Base-by-base conservation (phyloP, 495 filamentous ascomycete genomes). In the Neurospora hispaniola region DNA sequence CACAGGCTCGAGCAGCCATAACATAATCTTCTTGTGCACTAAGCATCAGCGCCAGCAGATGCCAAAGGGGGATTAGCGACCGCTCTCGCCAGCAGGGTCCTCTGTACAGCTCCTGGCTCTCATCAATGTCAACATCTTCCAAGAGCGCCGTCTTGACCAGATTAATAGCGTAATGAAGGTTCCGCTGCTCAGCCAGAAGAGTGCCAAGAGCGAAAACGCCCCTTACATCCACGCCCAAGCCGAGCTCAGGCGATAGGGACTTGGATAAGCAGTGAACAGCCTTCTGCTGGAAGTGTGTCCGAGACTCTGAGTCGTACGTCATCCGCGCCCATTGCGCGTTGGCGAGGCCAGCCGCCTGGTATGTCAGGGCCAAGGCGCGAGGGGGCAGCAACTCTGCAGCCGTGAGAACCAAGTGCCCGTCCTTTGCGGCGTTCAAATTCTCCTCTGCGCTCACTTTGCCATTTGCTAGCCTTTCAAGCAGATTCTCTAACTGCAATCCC, bases 21-120 rank as follows among this genome's bases (percentile, higher is more conserved):
- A 89, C 84, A 78, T 93, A 98, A 43, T 97, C 93, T 54, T 96
- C 90, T 74, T 90, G 90, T 10, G 94, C 92, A 76, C 93, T 97
- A 10, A 98, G 85, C 40, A 98, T 83, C 43, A 98, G 83, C 3
- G 93, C 90, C 70, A 98, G 87, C 4, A 98, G 84, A 81, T 99
- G 96, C 92, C 96, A 96, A 18, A 93, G 71, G 5, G 90, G 88
- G 20, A 93, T 86, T 35, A 91, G 79, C 72, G 88, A 85, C 72
- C 89, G 80, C 81, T 91, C 85, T 23, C 80, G 79, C 80, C 80
- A 81, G 73, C 84, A 83, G 16, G 81, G 81, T 14, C 80, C 81
- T 10, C 81, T 82, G 40, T 79, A 79, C 18, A 81, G 69, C 46
- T 79, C 78, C 62, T 81, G 80, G 70, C 75, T 75, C 12, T 81